Percentiles rank a stretch among this genome's conserved stretches.
Evolutionary conservation across 768 basidiomycete species (phyloP).

Genomic region (Epithele typhae): DNA sequence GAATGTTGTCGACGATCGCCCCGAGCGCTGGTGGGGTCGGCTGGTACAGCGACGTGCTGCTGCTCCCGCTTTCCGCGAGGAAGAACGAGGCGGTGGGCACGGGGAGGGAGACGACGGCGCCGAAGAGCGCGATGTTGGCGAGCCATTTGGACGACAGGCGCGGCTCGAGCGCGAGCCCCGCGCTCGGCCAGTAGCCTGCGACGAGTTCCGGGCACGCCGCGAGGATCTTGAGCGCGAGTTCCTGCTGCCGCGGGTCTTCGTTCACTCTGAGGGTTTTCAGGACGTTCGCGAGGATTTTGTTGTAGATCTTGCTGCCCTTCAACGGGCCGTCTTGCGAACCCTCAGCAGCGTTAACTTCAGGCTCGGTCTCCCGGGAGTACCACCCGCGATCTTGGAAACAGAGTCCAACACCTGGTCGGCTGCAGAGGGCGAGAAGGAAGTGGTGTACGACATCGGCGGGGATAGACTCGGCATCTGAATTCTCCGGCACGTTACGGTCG

Average conservation of each 20-base stretch:
- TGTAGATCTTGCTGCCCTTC: slow-evolving; percentile 57
- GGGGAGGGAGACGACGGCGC: slow-evolving; percentile 71
- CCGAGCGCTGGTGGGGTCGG: slow-evolving; percentile 73
- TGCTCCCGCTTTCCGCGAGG: slow-evolving; percentile 32
- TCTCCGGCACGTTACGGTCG: slow-evolving; percentile 50
- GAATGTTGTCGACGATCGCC: slow-evolving; percentile 68
- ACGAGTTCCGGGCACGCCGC: slow-evolving; percentile 83
- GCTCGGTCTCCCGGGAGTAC: slow-evolving; percentile 70
- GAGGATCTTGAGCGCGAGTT: slow-evolving; percentile 78
- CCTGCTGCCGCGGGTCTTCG: slow-evolving; percentile 83
- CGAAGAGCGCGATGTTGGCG: slow-evolving; percentile 80
- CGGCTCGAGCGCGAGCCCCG: slow-evolving; percentile 74
- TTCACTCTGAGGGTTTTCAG: slow-evolving; percentile 78
- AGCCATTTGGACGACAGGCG: slow-evolving; percentile 90
- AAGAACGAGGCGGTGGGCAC: slow-evolving; percentile 63
- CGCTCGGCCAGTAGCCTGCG: slow-evolving; percentile 72
- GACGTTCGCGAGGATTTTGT: slow-evolving; percentile 78
- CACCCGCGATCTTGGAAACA: slow-evolving; percentile 90
- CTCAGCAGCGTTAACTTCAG: slow-evolving; percentile 11
- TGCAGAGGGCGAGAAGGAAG: slow-evolving; percentile 81
- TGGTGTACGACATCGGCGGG: slow-evolving; percentile 82
- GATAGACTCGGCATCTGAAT: slow-evolving; percentile 44
- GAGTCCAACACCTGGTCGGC: slow-evolving; percentile 74
- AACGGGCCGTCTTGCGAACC: slow-evolving; percentile 21
- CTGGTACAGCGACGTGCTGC: slow-evolving; percentile 43